Percentiles rank a stretch among this genome's conserved stretches.
Conservation (phyloP, 139 green algal genomes). For the Ettlia oleoabundans region DNA sequence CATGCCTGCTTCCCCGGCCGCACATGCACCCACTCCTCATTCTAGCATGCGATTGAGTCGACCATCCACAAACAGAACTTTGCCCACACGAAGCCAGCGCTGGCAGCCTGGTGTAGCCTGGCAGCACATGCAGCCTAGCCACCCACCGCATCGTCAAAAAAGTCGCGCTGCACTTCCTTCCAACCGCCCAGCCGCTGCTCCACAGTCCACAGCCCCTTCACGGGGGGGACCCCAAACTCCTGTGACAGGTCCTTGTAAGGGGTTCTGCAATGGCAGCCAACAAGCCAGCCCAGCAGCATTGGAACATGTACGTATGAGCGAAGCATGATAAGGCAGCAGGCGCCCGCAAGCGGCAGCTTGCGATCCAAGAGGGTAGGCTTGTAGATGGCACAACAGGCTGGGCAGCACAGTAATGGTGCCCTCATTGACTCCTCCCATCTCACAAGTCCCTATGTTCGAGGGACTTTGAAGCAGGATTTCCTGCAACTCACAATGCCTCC, state of each 20-base stretch:
- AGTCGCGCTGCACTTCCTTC: conserved; percentile 60
- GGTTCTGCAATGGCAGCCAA: conserved; percentile 16
- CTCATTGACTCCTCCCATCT: no score
- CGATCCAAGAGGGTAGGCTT: background rate
- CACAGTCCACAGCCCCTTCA: conserved; percentile 72
- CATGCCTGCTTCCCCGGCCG: no score
- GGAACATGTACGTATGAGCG: background rate
- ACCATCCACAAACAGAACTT: background rate
- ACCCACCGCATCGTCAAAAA: conserved; percentile 70
- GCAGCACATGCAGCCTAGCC: background rate
- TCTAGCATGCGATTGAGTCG: background rate
- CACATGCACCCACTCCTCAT: background rate
- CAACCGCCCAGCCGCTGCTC: conserved; percentile 78
- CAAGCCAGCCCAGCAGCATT: background rate
- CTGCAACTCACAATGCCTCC: no score
- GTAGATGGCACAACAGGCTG: background rate
- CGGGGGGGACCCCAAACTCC: conserved; percentile 42
- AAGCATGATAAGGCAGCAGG: no score
- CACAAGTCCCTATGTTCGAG: no score
- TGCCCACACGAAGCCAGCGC: background rate
- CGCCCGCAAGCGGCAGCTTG: background rate
- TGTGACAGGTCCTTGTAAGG: conserved; percentile 17
- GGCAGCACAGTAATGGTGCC: no score
- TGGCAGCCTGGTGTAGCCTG: background rate
- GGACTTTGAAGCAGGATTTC: no score